These are phyloP conservation scores for Arabidopsis hybrid DNA, from an alignment of 441 rosid species.

Conservation along the genomic window DNA sequence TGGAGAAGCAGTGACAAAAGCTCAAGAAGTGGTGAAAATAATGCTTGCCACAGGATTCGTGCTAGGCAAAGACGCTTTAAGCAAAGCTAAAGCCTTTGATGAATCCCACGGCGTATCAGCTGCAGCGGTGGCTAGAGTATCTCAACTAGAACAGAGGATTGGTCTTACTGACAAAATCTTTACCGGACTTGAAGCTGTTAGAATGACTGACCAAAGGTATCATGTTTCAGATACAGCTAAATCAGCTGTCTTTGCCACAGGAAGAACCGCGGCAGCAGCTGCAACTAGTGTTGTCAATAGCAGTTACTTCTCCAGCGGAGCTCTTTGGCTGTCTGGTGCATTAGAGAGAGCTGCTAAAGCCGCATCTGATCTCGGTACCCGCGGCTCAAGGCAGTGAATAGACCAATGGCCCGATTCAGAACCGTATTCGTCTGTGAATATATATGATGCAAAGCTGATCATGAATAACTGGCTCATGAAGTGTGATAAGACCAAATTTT, in stretches of 20 bases:
- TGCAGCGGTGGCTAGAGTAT: slow-evolving; percentile 58
- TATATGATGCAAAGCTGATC: slow-evolving; percentile 22
- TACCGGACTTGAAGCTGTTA: slow-evolving; percentile 60
- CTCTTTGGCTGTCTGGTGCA: slow-evolving; percentile 67
- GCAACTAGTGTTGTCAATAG: slow-evolving; percentile 61
- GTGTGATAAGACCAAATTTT: background rate
- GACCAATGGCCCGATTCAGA: background rate
- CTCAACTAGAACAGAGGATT: slow-evolving; percentile 56
- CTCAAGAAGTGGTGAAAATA: slow-evolving; percentile 64
- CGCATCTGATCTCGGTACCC: slow-evolving; percentile 61
- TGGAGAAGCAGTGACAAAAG: slow-evolving; percentile 68
- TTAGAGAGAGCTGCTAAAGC: slow-evolving; percentile 60
- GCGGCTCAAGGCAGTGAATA: slow-evolving; percentile 48
- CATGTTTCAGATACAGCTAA: slow-evolving; percentile 57
- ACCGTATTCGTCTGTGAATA: slow-evolving; percentile 26
- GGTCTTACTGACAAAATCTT: slow-evolving; percentile 64
- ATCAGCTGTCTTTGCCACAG: slow-evolving; percentile 59
- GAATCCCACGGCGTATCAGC: slow-evolving; percentile 69
- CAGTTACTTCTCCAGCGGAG: slow-evolving; percentile 65
- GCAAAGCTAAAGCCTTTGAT: slow-evolving; percentile 62
- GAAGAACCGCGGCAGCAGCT: slow-evolving; percentile 62
- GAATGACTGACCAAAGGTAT: slow-evolving; percentile 57
- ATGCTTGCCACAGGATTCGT: slow-evolving; percentile 64
- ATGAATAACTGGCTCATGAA: background rate
- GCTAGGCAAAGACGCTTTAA: slow-evolving; percentile 66